These are phyloP conservation scores for Candida stauntonica DNA, from an alignment of 805 yeast genomes.

Conservation along the genomic window DNA sequence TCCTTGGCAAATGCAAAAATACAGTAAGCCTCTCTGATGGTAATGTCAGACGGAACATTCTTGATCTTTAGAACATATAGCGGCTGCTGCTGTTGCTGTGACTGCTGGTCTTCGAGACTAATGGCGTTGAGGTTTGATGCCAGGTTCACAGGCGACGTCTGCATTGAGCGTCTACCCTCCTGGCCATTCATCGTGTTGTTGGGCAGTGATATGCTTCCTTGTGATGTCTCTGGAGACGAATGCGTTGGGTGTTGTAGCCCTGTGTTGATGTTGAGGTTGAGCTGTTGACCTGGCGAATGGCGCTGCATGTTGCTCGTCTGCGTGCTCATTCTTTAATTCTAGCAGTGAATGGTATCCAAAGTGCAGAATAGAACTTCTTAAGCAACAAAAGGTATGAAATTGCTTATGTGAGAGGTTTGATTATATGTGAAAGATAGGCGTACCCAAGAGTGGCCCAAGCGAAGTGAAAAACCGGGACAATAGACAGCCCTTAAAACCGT, in stretches of 20 bases:
- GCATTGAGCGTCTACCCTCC: constrained; percentile 20
- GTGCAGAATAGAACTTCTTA: too few relatives aligned
- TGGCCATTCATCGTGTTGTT: constrained; percentile 1
- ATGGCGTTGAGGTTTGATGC: constrained; percentile 18
- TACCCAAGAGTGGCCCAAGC: too few relatives aligned
- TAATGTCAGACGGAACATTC: constrained; percentile 60
- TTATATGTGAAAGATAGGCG: too few relatives aligned
- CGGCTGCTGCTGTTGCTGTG: constrained; percentile 4
- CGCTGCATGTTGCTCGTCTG: constrained; percentile 8
- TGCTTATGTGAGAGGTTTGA: too few relatives aligned
- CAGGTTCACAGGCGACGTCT: constrained; percentile 24
- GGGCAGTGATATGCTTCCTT: constrained; percentile 11
- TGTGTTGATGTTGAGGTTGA: constrained; percentile 13
- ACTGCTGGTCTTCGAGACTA: constrained; percentile 9
- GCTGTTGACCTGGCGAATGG: constrained; percentile 12
- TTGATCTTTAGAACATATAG: constrained; percentile 37
- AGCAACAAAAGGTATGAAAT: too few relatives aligned
- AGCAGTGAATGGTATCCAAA: too few relatives aligned
- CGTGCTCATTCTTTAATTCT: constrained; percentile 5
- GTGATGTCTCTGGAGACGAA: constrained; percentile 22
- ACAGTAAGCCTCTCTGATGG: constrained; percentile 61
- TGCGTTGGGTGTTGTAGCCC: constrained; percentile 17
- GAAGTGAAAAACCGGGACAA: too few relatives aligned
- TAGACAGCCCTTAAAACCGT: too few relatives aligned
- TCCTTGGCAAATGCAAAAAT: constrained; percentile 69